A percentile compares a stretch with the other conserved stretches of the same genome.
Evolutionary conservation across 257 asterid genomes (phyloP).

Genomic region (Solanum dulcamara): DNA sequence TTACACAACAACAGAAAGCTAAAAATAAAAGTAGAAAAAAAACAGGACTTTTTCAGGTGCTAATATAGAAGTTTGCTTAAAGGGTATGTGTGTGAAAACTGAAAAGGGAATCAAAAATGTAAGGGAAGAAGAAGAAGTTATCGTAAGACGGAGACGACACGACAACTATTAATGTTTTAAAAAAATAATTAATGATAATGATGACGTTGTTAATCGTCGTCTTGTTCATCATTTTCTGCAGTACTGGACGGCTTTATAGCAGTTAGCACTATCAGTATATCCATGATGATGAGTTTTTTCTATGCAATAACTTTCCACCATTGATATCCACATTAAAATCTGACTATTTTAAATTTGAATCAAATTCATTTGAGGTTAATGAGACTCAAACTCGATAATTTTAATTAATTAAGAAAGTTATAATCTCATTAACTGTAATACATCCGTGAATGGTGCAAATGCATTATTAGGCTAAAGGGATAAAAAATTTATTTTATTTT

Average conservation of each 20-base stretch:
- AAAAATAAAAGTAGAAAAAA: neutral
- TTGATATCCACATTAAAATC: too few relatives aligned
- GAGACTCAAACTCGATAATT: too few relatives aligned
- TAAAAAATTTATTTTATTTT: neutral
- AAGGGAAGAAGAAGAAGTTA: neutral
- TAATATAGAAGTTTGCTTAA: neutral
- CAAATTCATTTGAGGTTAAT: too few relatives aligned
- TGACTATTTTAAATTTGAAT: too few relatives aligned
- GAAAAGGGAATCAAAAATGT: neutral
- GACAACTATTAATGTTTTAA: neutral
- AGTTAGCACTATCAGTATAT: too few relatives aligned
- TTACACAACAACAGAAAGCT: neutral
- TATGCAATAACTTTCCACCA: too few relatives aligned
- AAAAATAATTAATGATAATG: neutral
- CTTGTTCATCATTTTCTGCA: neutral
- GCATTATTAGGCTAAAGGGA: neutral
- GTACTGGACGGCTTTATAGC: neutral
- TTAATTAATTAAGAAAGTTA: too few relatives aligned
- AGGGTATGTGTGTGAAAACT: neutral
- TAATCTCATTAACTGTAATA: too few relatives aligned
- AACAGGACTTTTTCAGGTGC: neutral
- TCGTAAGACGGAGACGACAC: neutral
- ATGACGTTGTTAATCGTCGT: neutral
- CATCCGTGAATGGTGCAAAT: too few relatives aligned
- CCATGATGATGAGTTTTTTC: neutral